A percentile compares a stretch with the other conserved stretches of the same genome.
These are phyloP conservation scores for Penicillium paxilli DNA, from an alignment of 495 filamentous ascomycete species.

Conservation along the genomic window DNA sequence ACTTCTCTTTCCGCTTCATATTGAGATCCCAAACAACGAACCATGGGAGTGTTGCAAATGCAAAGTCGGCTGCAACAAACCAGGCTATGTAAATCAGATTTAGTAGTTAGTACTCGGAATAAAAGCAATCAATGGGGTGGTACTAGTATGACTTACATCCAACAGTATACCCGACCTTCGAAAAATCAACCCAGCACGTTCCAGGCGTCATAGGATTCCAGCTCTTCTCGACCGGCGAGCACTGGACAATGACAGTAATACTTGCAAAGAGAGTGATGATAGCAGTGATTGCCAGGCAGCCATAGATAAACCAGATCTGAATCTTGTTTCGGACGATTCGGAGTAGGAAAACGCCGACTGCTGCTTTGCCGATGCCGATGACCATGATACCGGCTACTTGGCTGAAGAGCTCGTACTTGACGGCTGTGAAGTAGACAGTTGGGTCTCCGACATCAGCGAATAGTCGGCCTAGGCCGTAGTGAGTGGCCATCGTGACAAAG, in stretches of 20 bases:
- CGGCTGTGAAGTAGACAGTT: conserved; percentile 18
- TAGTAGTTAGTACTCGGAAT: background rate
- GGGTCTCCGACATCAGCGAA: conserved; percentile 20
- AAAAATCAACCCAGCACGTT: conserved; percentile 28
- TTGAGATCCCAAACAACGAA: conserved; percentile 33
- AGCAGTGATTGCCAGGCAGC: conserved; percentile 14
- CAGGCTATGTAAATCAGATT: conserved; percentile 11
- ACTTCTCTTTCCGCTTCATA: conserved; percentile 32
- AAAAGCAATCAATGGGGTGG: background rate
- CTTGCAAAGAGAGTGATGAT: conserved; percentile 24
- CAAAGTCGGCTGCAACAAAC: conserved; percentile 27
- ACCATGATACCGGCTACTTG: conserved; percentile 26
- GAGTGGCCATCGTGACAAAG: conserved; percentile 19
- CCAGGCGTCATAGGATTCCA: conserved; percentile 21
- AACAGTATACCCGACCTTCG: conserved; percentile 27
- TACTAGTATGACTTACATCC: conserved; percentile 18
- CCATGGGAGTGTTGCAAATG: conserved; percentile 31
- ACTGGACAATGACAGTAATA: conserved; percentile 24
- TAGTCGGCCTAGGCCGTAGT: conserved; percentile 22
- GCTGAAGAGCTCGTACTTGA: conserved; percentile 26
- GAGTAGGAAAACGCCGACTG: conserved; percentile 25
- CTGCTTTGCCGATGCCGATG: conserved; percentile 26
- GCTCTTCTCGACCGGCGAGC: conserved; percentile 20
- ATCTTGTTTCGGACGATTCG: conserved; percentile 28
- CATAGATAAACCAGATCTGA: conserved; percentile 25